Evolutionary conservation across 495 filamentous ascomycete species (phyloP), one percentile per base, ranked within the genome.

Genomic region (Lepraria neglecta): DNA sequence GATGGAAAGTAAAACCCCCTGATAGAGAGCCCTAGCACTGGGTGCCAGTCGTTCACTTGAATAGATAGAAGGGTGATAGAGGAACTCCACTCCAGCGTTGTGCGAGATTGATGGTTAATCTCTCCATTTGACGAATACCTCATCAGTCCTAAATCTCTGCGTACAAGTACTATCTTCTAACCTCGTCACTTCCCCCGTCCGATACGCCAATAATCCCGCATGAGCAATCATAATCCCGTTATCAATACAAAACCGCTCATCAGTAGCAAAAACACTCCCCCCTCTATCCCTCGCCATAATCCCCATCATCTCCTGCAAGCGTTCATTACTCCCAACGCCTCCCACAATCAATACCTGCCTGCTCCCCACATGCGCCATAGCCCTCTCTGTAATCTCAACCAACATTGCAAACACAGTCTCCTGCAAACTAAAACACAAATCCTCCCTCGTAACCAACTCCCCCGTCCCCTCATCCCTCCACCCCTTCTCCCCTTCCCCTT

Each of bases 221-320:
- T 98, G 94, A 14, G 94, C 94, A 76, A 98, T 98, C 94, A 98
- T 98, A 61, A 98, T 97, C 47, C 94, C 95, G 69, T 98, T 98
- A 75, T 98, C 95, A 64, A 98, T 98, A 69, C 94, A 97, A 74
- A 95, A 97, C 50, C 94, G 82, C 75, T 97, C 91, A 73, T 97
- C 92, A 1, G 92, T 98, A 10, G 92, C 92, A 76, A 87, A 97
- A 21, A 97, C 89, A 71, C 82, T 90, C 0, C 94, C 94, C 19
- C 91, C 89, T 40, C 95, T 78, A 71, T 95, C 91, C 44, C 78
- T 77, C n/a, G 91, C 94, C 94, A 98, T 98, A 10, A 87, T 74
- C 0, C 87, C 90, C 95, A 98, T 98, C 94, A 98, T 98, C 69
- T 95, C 86, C 76, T 98, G 94, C 65, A 98, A 69, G 12, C 94